phyloP scores from a whole-genome alignment of 208 protist species.

The Leishmania major region DNA sequence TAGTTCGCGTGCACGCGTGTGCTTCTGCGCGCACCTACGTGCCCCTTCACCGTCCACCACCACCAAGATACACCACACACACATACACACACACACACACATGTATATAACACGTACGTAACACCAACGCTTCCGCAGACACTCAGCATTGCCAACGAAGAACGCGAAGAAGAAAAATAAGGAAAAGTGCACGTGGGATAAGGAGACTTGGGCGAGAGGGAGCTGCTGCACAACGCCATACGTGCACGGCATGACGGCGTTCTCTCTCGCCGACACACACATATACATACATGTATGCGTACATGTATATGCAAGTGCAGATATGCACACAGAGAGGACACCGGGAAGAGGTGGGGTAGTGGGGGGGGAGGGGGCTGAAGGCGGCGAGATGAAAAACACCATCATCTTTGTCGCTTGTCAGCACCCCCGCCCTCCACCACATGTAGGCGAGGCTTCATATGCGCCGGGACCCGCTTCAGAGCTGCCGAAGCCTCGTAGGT shows the following conservation, averaged over 20 bases:
- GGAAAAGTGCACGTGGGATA: too few species aligned
- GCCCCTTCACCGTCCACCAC: too few species aligned
- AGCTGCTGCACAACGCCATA: too few species aligned
- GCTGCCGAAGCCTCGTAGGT: slow-evolving; percentile 47
- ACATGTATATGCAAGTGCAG: background rate
- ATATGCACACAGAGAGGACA: background rate
- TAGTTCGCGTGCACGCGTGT: background rate
- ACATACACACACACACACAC: too few species aligned
- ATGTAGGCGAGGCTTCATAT: background rate
- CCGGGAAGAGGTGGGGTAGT: background rate
- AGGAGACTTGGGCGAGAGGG: too few species aligned
- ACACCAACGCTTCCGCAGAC: too few species aligned
- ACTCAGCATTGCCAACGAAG: too few species aligned
- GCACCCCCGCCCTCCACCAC: slow-evolving; percentile 10
- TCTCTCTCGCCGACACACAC: background rate
- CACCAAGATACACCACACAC: too few species aligned
- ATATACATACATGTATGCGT: background rate
- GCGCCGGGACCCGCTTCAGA: background rate
- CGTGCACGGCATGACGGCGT: background rate
- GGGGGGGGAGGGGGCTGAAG: background rate
- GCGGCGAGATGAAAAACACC: background rate
- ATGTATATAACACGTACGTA: too few species aligned
- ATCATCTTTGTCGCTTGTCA: background rate
- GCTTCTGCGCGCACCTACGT: too few species aligned
- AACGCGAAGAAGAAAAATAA: too few species aligned